Percentiles rank a stretch among this genome's conserved stretches.
These are phyloP conservation scores for Halenospora varia DNA, from an alignment of 495 filamentous ascomycete species.

Conservation along the genomic window DNA sequence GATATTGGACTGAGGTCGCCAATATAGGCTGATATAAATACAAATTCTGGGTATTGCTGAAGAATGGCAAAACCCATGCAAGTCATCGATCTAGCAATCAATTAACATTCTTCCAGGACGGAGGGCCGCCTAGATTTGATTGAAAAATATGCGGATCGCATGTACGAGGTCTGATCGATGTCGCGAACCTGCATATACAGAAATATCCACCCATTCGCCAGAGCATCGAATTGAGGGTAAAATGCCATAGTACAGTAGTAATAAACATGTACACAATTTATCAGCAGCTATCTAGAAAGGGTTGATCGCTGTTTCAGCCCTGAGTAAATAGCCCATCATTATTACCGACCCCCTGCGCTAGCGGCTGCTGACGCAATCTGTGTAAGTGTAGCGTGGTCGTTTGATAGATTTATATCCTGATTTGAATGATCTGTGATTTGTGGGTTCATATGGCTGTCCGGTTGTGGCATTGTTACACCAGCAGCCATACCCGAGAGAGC, in stretches of 20 bases:
- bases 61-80: background rate
- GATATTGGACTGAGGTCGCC: too few relatives aligned
- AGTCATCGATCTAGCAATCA: background rate
- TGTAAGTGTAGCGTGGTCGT: conserved; percentile 15
- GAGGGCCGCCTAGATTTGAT: background rate
- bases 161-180: background rate
- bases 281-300: too few relatives aligned
- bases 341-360: background rate
- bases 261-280: too few relatives aligned
- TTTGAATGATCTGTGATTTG: background rate
- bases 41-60: background rate
- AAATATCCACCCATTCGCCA: background rate
- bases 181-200: background rate
- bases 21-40: background rate
- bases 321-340: background rate
- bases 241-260: too few relatives aligned
- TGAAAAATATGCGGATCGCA: too few relatives aligned
- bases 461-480: background rate
- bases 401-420: background rate
- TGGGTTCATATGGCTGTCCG: background rate
- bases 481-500: background rate
- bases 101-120: background rate
- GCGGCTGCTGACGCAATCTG: conserved; percentile 22
- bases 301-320: too few relatives aligned
- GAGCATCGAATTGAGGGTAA: too few relatives aligned